Conservation (phyloP, 1,139 yeast genomes). For the Magnusiomyces ingens region DNA sequence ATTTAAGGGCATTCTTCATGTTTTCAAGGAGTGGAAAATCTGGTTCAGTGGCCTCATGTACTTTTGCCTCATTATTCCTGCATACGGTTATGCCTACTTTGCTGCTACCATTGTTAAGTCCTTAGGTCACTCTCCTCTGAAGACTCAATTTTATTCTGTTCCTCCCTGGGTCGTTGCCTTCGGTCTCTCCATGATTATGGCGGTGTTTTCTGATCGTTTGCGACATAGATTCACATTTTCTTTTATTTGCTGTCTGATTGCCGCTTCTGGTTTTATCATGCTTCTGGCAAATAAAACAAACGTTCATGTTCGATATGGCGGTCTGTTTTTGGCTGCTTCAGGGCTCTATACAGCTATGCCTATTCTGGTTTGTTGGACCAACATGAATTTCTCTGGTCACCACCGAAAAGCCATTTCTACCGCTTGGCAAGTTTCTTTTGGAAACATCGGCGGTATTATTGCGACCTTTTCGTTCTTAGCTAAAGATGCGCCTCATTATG, state of each 20-base stretch:
- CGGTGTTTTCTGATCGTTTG: conserved; percentile 39
- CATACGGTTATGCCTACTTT: conserved; percentile 67
- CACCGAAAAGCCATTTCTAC: conserved; percentile 64
- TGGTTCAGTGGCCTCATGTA: conserved; percentile 55
- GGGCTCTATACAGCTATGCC: conserved; percentile 77
- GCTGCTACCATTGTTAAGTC: conserved; percentile 58
- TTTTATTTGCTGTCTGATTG: conserved; percentile 37
- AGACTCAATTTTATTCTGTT: conserved; percentile 60
- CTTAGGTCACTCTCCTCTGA: conserved; percentile 46
- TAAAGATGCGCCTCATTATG: conserved; percentile 53
- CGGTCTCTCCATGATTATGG: conserved; percentile 45
- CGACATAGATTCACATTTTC: conserved; percentile 46
- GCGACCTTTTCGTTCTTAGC: conserved; percentile 56
- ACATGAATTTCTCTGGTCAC: conserved; percentile 65
- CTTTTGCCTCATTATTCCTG: conserved; percentile 58
- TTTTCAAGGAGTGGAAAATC: conserved; percentile 38
- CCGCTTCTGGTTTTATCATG: conserved; percentile 52
- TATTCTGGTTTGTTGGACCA: conserved; percentile 63
- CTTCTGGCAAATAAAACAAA: conserved; percentile 34
- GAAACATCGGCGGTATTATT: conserved; percentile 77
- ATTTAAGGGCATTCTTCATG: conserved; percentile 29
- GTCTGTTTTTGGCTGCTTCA: conserved; percentile 58
- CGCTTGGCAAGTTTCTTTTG: conserved; percentile 74
- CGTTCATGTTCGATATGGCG: conserved; percentile 51
- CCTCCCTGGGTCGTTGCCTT: conserved; percentile 68